A percentile compares a stretch with the other conserved stretches of the same genome.
These are phyloP conservation scores for Russula brevipes DNA, from an alignment of 768 basidiomycete genomes.

Conservation along the genomic window DNA sequence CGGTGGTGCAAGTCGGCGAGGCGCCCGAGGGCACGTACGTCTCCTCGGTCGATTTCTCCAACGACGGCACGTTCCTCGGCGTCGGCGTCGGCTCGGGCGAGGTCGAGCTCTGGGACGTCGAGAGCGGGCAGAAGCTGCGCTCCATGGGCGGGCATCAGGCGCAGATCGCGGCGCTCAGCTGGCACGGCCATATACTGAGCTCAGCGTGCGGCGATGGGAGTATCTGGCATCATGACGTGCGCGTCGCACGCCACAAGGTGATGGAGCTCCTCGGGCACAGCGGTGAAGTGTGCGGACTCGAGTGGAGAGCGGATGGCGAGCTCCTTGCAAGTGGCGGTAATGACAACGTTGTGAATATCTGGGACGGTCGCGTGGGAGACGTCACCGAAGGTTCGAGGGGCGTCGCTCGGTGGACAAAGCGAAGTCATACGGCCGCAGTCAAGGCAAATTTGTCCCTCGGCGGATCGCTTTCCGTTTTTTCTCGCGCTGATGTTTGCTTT, in stretches of 20 bases:
- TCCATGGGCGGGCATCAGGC: slow-evolving; percentile 88
- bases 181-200: slow-evolving; percentile 81
- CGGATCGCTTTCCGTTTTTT: not conserved
- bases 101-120: slow-evolving; percentile 94
- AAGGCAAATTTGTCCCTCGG: slow-evolving; percentile 40
- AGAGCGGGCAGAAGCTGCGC: slow-evolving; percentile 68
- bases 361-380: slow-evolving; percentile 67
- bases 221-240: slow-evolving; percentile 95
- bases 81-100: slow-evolving; percentile 76
- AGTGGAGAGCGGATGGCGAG: slow-evolving; percentile 69
- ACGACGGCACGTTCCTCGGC: slow-evolving; percentile 75
- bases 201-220: slow-evolving; percentile 92
- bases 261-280: slow-evolving; percentile 89
- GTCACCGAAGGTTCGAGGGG: slow-evolving; percentile 45
- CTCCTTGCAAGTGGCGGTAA: slow-evolving; percentile 96
- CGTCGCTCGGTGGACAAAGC: slow-evolving; percentile 82
- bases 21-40: slow-evolving; percentile 73
- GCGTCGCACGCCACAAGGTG: slow-evolving; percentile 61
- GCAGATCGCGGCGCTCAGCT: slow-evolving; percentile 79
- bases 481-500: not conserved
- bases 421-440: slow-evolving; percentile 86
- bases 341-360: slow-evolving; percentile 97
- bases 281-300: slow-evolving; percentile 90
- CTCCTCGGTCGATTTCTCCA: slow-evolving; percentile 72
- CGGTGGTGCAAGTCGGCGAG: slow-evolving; percentile 72